Percentiles rank a stretch among this genome's conserved stretches.
These are phyloP conservation scores for Xylariales sp. DNA, from an alignment of 2,329 filamentous ascomycete genomes.

Conservation along the genomic window DNA sequence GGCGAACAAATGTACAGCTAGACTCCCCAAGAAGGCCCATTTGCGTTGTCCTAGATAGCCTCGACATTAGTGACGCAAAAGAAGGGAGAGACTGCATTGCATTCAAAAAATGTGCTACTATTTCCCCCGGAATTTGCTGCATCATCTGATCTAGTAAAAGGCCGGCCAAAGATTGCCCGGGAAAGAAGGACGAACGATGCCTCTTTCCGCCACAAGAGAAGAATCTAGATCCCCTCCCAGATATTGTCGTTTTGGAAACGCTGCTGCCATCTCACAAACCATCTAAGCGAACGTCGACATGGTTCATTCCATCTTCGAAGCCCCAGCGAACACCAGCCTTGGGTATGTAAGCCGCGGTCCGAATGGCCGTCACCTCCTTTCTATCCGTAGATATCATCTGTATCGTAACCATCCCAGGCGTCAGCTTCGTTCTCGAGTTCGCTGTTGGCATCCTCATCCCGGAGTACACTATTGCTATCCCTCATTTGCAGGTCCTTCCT, in stretches of 20 bases:
- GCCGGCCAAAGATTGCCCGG: background rate
- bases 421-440: too few species aligned
- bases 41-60: too few species aligned
- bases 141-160: constrained; percentile 7
- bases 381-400: too few species aligned
- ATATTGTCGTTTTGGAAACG: constrained; percentile 1
- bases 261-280: background rate
- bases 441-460: too few species aligned
- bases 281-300: background rate
- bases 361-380: too few species aligned
- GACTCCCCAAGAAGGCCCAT: too few species aligned
- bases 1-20: too few species aligned
- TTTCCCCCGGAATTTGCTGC: background rate
- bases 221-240: constrained; percentile 6
- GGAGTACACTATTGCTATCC: too few species aligned
- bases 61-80: too few species aligned
- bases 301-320: constrained; percentile 1
- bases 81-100: background rate
- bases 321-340: too few species aligned
- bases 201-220: background rate
- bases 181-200: background rate
- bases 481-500: too few species aligned
- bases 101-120: background rate
- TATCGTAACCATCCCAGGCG: too few species aligned
- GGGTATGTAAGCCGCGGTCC: constrained; percentile 5